Conservation (phyloP, 768 basidiomycete genomes). For the Trametes cingulata region DNA sequence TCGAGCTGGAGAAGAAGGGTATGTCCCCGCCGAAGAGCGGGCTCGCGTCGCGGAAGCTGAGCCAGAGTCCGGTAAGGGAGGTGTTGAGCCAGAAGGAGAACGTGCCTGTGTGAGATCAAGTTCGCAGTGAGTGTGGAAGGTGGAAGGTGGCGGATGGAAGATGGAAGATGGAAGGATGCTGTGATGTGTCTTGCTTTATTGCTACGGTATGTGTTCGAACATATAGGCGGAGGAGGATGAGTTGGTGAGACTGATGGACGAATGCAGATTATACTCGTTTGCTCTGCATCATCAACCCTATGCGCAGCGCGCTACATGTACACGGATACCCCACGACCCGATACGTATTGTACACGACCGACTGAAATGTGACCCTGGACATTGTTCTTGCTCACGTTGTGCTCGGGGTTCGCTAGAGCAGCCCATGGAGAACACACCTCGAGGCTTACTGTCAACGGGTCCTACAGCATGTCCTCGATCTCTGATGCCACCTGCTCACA, state of each 20-base stretch:
- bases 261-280: conserved; percentile 2
- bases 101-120: conserved; percentile 23
- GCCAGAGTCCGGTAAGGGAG: conserved; percentile 38
- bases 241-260: neutral
- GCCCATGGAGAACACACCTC: no score
- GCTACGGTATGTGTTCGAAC: conserved; percentile 2
- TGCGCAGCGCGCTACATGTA: conserved; percentile 12
- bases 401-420: neutral
- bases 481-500: no score
- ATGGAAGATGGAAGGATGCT: neutral
- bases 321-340: conserved; percentile 8
- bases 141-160: neutral
- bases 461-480: no score
- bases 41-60: conserved; percentile 31
- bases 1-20: conserved; percentile 29
- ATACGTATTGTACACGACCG: conserved; percentile 7
- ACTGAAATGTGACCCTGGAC: conserved; percentile 4
- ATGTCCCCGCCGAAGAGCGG: conserved; percentile 24
- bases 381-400: neutral
- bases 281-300: conserved; percentile 7
- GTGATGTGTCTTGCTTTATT: conserved; percentile 9
- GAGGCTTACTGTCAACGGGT: no score
- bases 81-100: conserved; percentile 56
- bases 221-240: neutral
- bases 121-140: neutral